Evolutionary conservation across 345 rosid genomes (phyloP).

Genomic region (Syzygium aromaticum): DNA sequence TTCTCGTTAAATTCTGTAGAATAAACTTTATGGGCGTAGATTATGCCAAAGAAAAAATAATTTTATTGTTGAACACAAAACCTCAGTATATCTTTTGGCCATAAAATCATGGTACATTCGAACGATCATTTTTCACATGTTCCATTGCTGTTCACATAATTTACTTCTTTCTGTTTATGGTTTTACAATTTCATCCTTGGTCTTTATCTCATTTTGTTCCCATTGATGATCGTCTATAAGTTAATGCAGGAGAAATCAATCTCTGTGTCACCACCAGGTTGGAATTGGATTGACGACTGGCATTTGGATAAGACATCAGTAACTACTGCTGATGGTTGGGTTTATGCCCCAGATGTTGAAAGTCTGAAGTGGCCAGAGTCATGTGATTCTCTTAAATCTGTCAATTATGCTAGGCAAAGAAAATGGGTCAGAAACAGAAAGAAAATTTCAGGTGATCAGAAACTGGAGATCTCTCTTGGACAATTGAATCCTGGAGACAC

Average conservation of each 20-base stretch:
- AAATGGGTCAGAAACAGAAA: slow-evolving; percentile 52
- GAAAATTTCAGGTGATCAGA: slow-evolving; percentile 15
- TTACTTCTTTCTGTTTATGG: background rate
- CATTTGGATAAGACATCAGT: slow-evolving; percentile 36
- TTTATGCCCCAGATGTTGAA: slow-evolving; percentile 50
- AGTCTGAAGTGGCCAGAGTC: slow-evolving; percentile 55
- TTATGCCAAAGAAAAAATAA: background rate
- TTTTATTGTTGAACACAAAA: background rate
- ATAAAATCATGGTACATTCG: background rate
- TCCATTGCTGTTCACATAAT: background rate
- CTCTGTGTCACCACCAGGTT: slow-evolving; percentile 30
- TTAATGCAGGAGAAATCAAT: slow-evolving; percentile 8
- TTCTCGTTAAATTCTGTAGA: background rate
- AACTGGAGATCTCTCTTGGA: slow-evolving; percentile 52
- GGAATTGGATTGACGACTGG: slow-evolving; percentile 64
- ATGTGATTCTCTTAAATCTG: slow-evolving; percentile 25
- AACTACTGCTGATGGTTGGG: slow-evolving; percentile 52
- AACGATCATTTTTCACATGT: background rate
- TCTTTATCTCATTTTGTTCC: background rate
- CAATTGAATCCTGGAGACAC: slow-evolving; percentile 61
- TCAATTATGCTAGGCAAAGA: slow-evolving; percentile 52
- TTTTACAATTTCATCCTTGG: background rate
- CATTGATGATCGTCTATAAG: background rate
- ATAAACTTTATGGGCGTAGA: background rate
- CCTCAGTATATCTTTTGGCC: background rate